Evolutionary conservation across 2,329 filamentous ascomycete species (phyloP), one percentile per base, ranked within the genome.

Genomic region (Alternaria dauci): DNA sequence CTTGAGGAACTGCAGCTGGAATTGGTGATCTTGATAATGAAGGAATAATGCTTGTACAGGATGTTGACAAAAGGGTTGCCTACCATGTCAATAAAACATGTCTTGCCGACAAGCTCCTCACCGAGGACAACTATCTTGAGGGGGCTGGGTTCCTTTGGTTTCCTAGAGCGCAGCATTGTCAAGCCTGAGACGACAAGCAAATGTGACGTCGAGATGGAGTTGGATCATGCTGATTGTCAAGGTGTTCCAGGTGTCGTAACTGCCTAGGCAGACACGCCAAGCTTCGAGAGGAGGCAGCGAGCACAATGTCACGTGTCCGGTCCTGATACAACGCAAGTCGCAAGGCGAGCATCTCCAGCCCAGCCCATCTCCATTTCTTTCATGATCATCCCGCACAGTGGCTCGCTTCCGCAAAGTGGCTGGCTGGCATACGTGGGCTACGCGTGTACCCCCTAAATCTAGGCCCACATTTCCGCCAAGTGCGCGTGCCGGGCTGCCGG

Each of bases 81-180:
- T 62, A 66, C 66, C 67, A 68, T 70, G 62, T 75, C 72, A 12
- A 52, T 55, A 54, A 75, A 68, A 48, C 69, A 70, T 44, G 72
- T 72, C 46, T 75, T 74, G 18, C 72, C 71, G 1, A 71, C 68
- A 18, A 52, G 57, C 1, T 59, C 50, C 48, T 71, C 69, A 14
- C 71, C 72, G 14, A 75, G 55, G 16, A 75, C 58, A 9, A 68
- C 60, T 16, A 73, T 38, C 14, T 42, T 47, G 8, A 57, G 47
- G 8, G 39, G 41, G 9, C 34, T 23, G 12, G 53, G 26, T 55
- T 52, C 44, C 23, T 46, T 60, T 16, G 47, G 26, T 55, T 57
- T 47, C 23, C 39, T 60, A 16, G 34, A 47, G 20, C 30, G 41
- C 53, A 47, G 8, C 32, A 52, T 60, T 5, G 20, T 46, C 30